Percentiles rank a stretch among this genome's conserved stretches.
Evolutionary conservation across 352 stramenopile genomes (phyloP).

Genomic region (Globisporangium spiculum): DNA sequence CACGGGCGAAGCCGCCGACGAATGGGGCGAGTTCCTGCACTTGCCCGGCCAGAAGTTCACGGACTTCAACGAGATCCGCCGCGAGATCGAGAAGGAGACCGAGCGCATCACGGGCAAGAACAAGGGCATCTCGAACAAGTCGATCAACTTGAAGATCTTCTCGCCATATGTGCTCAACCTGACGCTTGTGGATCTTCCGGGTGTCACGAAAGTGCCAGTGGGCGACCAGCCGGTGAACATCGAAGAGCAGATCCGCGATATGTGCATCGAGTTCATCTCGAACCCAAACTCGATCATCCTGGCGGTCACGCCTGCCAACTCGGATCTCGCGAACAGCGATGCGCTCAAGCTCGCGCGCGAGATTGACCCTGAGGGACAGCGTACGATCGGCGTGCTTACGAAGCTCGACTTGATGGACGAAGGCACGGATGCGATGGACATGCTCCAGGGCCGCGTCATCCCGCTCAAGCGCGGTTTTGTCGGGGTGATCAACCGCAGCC

Average conservation of each 20-base stretch:
- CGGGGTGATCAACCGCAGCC: conserved; percentile 97
- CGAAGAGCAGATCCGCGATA: conserved; percentile 99
- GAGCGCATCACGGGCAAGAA: conserved; percentile 95
- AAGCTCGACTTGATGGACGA: conserved; percentile 99
- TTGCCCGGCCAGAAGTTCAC: conserved; percentile 93
- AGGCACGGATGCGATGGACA: conserved; percentile 97
- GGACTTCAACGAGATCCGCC: conserved; percentile 96
- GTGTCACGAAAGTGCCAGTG: conserved; percentile 97
- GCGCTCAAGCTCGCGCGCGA: conserved; percentile 96
- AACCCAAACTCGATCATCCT: conserved; percentile 99
- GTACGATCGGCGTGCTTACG: conserved; percentile 99
- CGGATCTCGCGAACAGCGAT: conserved; percentile 98
- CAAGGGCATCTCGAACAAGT: conserved; percentile 98
- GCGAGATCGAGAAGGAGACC: conserved; percentile 98
- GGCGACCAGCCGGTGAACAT: conserved; percentile 99
- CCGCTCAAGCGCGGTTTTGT: conserved; percentile 97
- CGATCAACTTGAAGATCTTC: conserved; percentile 99
- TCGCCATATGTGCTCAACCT: conserved; percentile 97
- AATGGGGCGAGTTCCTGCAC: conserved; percentile 99
- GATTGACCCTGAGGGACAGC: conserved; percentile 90
- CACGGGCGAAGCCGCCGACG: conserved; percentile 50
- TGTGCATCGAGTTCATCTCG: conserved; percentile 98
- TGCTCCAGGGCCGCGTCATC: conserved; percentile 96
- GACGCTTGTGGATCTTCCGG: conserved; percentile 99
- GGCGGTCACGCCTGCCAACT: conserved; percentile 98